A percentile compares a stretch with the other conserved stretches of the same genome.
These are phyloP conservation scores for Trypanosoma boissoni DNA, from an alignment of 208 protist genomes.

Conservation along the genomic window DNA sequence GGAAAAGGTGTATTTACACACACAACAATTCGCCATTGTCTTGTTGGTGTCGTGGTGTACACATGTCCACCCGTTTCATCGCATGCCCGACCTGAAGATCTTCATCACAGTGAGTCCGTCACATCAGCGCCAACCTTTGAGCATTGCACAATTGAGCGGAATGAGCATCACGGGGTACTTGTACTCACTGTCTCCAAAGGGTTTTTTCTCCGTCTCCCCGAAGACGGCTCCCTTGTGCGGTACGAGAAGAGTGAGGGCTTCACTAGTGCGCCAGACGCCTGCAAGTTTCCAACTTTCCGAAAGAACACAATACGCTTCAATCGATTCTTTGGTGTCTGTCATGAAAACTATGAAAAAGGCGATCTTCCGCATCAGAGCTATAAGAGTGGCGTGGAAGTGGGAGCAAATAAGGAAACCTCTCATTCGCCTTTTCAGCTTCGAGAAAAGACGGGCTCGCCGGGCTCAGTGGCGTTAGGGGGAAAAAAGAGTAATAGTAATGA, in stretches of 20 bases:
- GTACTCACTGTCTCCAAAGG: slow-evolving; percentile 56
- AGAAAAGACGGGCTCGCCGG: too few species aligned
- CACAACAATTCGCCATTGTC: slow-evolving; percentile 43
- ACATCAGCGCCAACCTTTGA: slow-evolving; percentile 47
- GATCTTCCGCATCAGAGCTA: slow-evolving; percentile 10
- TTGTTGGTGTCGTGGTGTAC: slow-evolving; percentile 58
- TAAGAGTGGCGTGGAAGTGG: not conserved
- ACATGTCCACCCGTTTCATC: slow-evolving; percentile 47
- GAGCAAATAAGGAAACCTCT: not conserved
- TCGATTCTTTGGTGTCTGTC: slow-evolving; percentile 77
- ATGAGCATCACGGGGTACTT: slow-evolving; percentile 75
- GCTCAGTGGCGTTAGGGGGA: too few species aligned
- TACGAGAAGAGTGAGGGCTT: slow-evolving; percentile 11
- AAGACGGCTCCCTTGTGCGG: slow-evolving; percentile 6
- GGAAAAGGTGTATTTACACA: slow-evolving; percentile 37
- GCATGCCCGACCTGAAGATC: slow-evolving; percentile 36
- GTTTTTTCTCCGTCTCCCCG: slow-evolving; percentile 32
- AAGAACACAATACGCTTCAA: slow-evolving; percentile 70
- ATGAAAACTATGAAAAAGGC: slow-evolving; percentile 28
- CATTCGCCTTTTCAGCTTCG: too few species aligned
- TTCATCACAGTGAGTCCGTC: slow-evolving; percentile 35
- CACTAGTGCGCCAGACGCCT: not conserved
- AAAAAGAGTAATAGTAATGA: too few species aligned
- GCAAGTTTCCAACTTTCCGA: slow-evolving; percentile 45
- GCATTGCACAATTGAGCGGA: slow-evolving; percentile 69